Percentiles rank a stretch among this genome's conserved stretches.
Evolutionary conservation across 140 eudicot species (phyloP).

Genomic region (Eryngium alpinum): DNA sequence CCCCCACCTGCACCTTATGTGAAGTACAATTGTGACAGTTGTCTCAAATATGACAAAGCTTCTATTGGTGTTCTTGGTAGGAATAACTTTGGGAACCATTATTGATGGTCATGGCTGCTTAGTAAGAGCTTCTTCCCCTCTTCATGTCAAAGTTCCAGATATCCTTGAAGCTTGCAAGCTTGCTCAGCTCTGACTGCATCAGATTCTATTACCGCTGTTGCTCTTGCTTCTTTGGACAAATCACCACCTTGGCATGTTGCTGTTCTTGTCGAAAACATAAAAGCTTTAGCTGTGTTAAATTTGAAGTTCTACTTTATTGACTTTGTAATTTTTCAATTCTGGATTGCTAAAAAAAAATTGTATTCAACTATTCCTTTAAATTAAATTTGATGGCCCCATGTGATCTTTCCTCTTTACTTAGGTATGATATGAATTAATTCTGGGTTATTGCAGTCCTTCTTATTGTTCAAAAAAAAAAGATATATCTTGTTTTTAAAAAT

Average conservation of each 20-base stretch:
- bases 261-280: background rate
- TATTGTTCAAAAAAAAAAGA: too few species aligned
- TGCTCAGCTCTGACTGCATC: background rate
- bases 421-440: too few species aligned
- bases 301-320: background rate
- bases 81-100: background rate
- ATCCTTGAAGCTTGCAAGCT: background rate
- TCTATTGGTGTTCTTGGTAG: background rate
- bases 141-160: background rate
- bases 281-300: background rate
- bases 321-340: background rate
- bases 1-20: background rate
- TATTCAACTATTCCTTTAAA: too few species aligned
- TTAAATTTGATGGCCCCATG: too few species aligned
- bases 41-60: background rate
- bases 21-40: background rate
- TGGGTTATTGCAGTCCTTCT: too few species aligned
- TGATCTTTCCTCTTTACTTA: too few species aligned
- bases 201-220: background rate
- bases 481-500: too few species aligned
- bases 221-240: background rate
- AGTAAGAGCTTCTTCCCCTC: background rate
- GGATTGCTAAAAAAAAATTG: background rate
- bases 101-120: background rate
- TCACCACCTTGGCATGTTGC: background rate